phyloP scores from a whole-genome alignment of 768 basidiomycete genomes.

The Steccherinum ochraceum region DNA sequence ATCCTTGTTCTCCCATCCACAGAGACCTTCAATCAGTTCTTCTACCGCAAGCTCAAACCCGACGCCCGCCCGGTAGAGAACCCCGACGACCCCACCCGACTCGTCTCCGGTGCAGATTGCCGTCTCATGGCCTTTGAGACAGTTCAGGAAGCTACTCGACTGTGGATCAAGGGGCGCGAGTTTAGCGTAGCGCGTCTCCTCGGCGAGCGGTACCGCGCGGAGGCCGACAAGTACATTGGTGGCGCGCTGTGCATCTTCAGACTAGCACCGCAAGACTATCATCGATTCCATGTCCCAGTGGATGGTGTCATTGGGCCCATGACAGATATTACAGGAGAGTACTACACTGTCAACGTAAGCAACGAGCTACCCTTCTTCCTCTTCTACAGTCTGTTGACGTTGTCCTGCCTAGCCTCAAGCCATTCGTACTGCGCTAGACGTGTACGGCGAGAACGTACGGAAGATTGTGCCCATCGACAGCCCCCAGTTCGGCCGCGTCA shows the following conservation, averaged over 20 bases:
- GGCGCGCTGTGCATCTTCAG: slow-evolving; percentile 89
- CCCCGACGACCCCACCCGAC: slow-evolving; percentile 66
- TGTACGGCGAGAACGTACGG: slow-evolving; percentile 91
- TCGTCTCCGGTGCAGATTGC: slow-evolving; percentile 92
- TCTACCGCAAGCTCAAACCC: slow-evolving; percentile 85
- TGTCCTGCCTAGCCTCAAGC: slow-evolving; percentile 71
- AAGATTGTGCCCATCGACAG: slow-evolving; percentile 92
- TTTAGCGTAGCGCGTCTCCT: slow-evolving; percentile 78
- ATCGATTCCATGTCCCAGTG: slow-evolving; percentile 87
- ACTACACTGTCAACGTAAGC: slow-evolving; percentile 90
- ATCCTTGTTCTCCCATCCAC: not conserved
- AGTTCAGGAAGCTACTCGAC: slow-evolving; percentile 73
- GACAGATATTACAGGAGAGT: slow-evolving; percentile 82
- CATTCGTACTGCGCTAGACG: slow-evolving; percentile 82
- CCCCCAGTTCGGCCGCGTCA: slow-evolving; percentile 83
- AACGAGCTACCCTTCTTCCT: not conserved
- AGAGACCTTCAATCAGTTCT: slow-evolving; percentile 95
- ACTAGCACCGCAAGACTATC: slow-evolving; percentile 92
- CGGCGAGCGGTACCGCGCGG: slow-evolving; percentile 67
- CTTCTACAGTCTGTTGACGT: not conserved
- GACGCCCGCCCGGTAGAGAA: slow-evolving; percentile 69
- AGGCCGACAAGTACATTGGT: slow-evolving; percentile 65
- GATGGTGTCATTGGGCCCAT: slow-evolving; percentile 80
- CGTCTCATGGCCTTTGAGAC: slow-evolving; percentile 93
- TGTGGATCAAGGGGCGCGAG: slow-evolving; percentile 98